A percentile compares a stretch with the other conserved stretches of the same genome.
phyloP scores from a whole-genome alignment of 2,329 filamentous ascomycete genomes.

The Scopulariopsis brevicaulis region DNA sequence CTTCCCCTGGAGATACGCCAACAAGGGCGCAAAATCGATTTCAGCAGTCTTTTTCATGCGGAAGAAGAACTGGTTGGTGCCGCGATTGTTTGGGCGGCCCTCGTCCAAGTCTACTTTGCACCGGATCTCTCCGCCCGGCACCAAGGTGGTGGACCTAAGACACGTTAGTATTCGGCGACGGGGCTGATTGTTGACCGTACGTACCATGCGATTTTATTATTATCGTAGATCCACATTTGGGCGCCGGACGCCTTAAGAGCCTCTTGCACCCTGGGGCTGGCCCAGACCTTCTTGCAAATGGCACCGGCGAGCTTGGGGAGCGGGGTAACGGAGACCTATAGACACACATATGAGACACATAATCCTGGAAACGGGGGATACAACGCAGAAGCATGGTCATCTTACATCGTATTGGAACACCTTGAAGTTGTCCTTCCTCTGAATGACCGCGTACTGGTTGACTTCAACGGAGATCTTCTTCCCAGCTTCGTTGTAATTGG shows the following conservation, averaged over 20 bases:
- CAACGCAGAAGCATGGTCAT: conserved; percentile 10
- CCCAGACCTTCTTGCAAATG: conserved; percentile 68
- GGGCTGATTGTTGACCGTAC: conserved; percentile 10
- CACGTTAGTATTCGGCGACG: conserved; percentile 7
- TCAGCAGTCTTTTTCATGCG: conserved; percentile 52
- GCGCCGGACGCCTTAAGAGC: conserved; percentile 32
- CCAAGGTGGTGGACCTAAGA: conserved; percentile 22
- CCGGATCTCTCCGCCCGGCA: conserved; percentile 36
- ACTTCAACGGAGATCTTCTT: conserved; percentile 43
- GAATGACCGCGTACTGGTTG: conserved; percentile 64
- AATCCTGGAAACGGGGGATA: background rate
- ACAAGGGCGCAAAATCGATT: conserved; percentile 56
- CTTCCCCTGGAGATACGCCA: conserved; percentile 51
- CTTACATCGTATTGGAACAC: conserved; percentile 82
- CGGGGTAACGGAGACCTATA: conserved; percentile 6
- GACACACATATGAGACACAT: background rate
- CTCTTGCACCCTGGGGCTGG: conserved; percentile 45
- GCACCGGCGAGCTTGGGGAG: conserved; percentile 22
- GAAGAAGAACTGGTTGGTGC: conserved; percentile 44
- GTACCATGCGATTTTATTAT: conserved; percentile 77
- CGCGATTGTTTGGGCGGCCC: conserved; percentile 35
- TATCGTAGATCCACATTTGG: conserved; percentile 61
- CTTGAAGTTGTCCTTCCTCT: conserved; percentile 41
- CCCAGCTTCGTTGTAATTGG: conserved; percentile 46
- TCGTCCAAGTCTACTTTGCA: conserved; percentile 62